Evolutionary conservation across 2,329 filamentous ascomycete genomes (phyloP).

Genomic region (Hymenoscyphus repandus): DNA sequence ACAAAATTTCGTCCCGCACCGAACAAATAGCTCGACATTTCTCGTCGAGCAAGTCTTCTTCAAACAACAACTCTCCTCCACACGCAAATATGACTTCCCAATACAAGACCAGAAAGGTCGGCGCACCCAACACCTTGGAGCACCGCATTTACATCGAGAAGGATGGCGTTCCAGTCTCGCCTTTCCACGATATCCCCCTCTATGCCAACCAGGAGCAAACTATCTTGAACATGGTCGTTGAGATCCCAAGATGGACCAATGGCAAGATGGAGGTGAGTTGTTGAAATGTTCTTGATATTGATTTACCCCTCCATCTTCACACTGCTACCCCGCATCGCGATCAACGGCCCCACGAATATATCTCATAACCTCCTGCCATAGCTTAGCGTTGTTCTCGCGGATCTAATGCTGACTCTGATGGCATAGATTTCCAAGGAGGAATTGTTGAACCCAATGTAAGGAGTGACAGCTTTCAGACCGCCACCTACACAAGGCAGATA

Average conservation of each 20-base stretch:
- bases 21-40: conserved; percentile 44
- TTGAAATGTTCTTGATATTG: conserved; percentile 1
- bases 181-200: conserved; percentile 98
- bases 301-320: conserved; percentile 7
- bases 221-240: conserved; percentile 97
- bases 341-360: not conserved
- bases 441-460: conserved; percentile 80
- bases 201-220: conserved; percentile 96
- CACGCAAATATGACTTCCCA: conserved; percentile 33
- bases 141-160: conserved; percentile 97
- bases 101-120: conserved; percentile 83
- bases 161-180: conserved; percentile 88
- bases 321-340: conserved; percentile 17
- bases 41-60: conserved; percentile 33
- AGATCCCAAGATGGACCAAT: conserved; percentile 99
- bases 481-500: not conserved
- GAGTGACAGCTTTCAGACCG: not conserved
- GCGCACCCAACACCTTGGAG: conserved; percentile 85
- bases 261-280: conserved; percentile 91
- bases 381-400: no score
- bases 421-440: conserved; percentile 96
- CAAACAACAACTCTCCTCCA: conserved; percentile 13
- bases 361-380: not conserved
- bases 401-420: not conserved
- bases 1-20: conserved; percentile 25